phyloP scores from a whole-genome alignment of 345 rosid genomes.

The Eucalyptus regnans region DNA sequence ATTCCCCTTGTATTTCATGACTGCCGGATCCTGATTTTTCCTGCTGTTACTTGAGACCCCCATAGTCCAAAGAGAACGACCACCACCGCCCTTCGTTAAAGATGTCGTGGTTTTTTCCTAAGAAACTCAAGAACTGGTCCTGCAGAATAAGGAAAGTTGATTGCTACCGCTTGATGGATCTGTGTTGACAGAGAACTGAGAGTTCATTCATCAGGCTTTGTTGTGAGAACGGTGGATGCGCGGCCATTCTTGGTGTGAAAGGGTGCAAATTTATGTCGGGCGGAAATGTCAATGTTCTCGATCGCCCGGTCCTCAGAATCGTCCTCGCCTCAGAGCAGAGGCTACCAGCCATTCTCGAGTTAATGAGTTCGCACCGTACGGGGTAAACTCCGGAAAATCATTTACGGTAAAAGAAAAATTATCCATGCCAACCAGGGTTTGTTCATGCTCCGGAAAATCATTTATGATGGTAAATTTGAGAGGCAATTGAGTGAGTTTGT shows the following conservation, averaged over 20 bases:
- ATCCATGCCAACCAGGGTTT: no score
- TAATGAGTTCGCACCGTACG: neutral
- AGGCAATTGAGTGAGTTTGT: neutral
- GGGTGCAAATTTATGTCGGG: neutral
- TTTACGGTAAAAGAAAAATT: neutral
- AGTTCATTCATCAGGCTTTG: neutral
- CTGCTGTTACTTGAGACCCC: neutral
- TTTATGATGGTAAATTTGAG: neutral
- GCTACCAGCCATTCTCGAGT: neutral
- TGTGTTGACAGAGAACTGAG: neutral
- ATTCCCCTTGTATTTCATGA: neutral
- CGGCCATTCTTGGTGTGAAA: neutral
- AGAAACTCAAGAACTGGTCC: neutral
- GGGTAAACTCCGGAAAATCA: neutral
- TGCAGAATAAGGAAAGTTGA: neutral
- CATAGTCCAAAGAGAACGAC: neutral
- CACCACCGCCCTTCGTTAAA: neutral
- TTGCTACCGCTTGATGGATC: neutral
- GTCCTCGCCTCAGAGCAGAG: neutral
- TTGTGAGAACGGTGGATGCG: neutral
- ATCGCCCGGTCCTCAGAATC: neutral
- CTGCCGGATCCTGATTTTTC: neutral
- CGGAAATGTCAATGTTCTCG: neutral
- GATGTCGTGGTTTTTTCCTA: neutral
- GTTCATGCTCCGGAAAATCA: neutral